Base-by-base conservation (phyloP, 2,329 filamentous ascomycete species). In the Fusarium mexicanum region DNA sequence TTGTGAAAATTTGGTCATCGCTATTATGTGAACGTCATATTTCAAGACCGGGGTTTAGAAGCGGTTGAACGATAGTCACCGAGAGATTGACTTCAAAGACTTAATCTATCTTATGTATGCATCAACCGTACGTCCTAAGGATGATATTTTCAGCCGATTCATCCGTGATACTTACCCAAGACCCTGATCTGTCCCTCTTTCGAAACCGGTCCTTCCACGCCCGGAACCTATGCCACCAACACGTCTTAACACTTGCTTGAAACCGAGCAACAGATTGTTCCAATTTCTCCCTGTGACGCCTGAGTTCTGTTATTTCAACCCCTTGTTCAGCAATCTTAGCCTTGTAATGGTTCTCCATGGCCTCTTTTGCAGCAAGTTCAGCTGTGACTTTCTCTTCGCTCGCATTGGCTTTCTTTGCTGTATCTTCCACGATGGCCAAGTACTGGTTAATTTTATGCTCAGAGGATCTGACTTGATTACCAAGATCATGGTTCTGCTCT, bases 171-270 rank as follows among this genome's bases (percentile, higher is more conserved):
- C 26, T 31, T 18, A 17, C 17, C 41, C 31, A 31, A 12, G n/a
- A 31, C 24, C 31, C 16, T 22, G 43, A 29, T 17, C 2, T 35
- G 4, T 13, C 10, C 6, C 11, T 40, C 3, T 18, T n/a, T 11
- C 40, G 20, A 24, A 38, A 9, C 4, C 20, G n/a, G 3, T 43
- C 16, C 6, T 53, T 37, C 67, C 64, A 63, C 1, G 18, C n/a
- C 50, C 57, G 22, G 6, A 69, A 41, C 1, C 38, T 38, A 26
- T 68, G 64, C 16, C 53, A 24, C 57, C 64, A 63, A 24, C 67
- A 69, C 7, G 26, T 35, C 4, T 31, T 14, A 9, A 69, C 44
- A 13, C 44, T 62, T 8, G 33, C 38, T 29, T 68, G 33, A 3
- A 69, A 13, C 18, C 17, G 14, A 44, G 26, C 20, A 7, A 29